phyloP scores from a whole-genome alignment of 2,329 filamentous ascomycete genomes.

The Pseudogymnoascus sp. region DNA sequence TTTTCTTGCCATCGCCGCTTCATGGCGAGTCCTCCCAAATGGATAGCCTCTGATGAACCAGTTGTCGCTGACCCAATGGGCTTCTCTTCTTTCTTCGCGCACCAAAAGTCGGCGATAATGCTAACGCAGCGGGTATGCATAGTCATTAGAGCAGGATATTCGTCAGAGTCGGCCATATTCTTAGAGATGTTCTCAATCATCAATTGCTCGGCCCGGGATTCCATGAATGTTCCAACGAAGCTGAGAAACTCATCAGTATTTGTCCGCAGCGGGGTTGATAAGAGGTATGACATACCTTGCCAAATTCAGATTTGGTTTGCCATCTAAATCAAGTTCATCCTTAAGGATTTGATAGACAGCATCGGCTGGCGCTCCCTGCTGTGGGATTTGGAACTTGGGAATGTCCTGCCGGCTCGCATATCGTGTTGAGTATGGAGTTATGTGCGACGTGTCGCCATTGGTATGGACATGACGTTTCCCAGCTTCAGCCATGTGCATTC shows the following conservation, averaged over 20 bases:
- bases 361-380: slow-evolving; percentile 51
- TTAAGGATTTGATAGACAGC: slow-evolving; percentile 58
- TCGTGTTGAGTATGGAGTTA: slow-evolving; percentile 50
- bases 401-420: slow-evolving; percentile 49
- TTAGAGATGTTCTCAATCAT: slow-evolving; percentile 63
- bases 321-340: slow-evolving; percentile 57
- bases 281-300: slow-evolving; percentile 37
- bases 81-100: slow-evolving; percentile 51
- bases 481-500: slow-evolving; percentile 34
- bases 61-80: slow-evolving; percentile 64
- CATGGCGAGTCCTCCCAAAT: slow-evolving; percentile 65
- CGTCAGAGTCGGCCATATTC: slow-evolving; percentile 65
- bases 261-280: background rate
- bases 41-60: slow-evolving; percentile 64
- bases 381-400: slow-evolving; percentile 52
- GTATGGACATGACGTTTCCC: slow-evolving; percentile 31
- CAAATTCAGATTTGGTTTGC: slow-evolving; percentile 60
- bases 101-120: slow-evolving; percentile 62
- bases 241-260: slow-evolving; percentile 27
- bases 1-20: slow-evolving; percentile 67
- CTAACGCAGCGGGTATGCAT: slow-evolving; percentile 62
- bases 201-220: slow-evolving; percentile 55
- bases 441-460: slow-evolving; percentile 40
- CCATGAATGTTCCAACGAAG: slow-evolving; percentile 68
- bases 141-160: slow-evolving; percentile 37